phyloP scores from a whole-genome alignment of 257 asterid genomes.

The Jacaranda copaia region DNA sequence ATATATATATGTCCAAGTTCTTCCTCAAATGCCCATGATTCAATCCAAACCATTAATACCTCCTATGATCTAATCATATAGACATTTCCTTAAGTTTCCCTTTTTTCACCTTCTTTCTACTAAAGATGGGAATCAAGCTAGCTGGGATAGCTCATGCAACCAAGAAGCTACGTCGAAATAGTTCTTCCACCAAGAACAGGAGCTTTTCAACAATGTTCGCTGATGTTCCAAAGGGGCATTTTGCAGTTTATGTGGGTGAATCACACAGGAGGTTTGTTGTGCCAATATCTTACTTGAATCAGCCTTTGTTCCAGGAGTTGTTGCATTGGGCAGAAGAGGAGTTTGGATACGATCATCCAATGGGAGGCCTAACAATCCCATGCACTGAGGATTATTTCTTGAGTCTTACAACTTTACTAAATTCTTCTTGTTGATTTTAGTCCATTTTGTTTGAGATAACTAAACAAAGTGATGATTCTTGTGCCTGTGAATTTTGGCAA shows the following conservation, averaged over 20 bases:
- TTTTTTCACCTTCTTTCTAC: not conserved
- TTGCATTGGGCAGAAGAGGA: conserved; percentile 69
- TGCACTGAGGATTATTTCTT: conserved; percentile 58
- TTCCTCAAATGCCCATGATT: not conserved
- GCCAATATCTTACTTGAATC: conserved; percentile 56
- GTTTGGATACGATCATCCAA: conserved; percentile 67
- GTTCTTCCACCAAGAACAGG: conserved; percentile 53
- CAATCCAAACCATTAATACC: conserved; percentile 15
- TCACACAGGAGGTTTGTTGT: conserved; percentile 45
- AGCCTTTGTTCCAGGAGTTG: conserved; percentile 68
- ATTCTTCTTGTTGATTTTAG: conserved; percentile 42
- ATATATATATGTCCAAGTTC: conserved; percentile 15
- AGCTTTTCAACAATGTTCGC: conserved; percentile 22
- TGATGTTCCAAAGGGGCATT: conserved; percentile 59
- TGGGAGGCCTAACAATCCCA: conserved; percentile 58
- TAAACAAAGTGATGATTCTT: not conserved
- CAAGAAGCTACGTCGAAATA: conserved; percentile 52
- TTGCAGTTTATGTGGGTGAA: conserved; percentile 57
- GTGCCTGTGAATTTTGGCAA: no score
- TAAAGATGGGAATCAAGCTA: conserved; percentile 54
- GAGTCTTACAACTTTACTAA: conserved; percentile 38
- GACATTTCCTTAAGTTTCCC: not conserved
- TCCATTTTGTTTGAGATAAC: not conserved
- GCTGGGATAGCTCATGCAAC: conserved; percentile 64
- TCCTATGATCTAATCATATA: not conserved